phyloP scores from a whole-genome alignment of 768 basidiomycete genomes.

The Boletellus emodensis region DNA sequence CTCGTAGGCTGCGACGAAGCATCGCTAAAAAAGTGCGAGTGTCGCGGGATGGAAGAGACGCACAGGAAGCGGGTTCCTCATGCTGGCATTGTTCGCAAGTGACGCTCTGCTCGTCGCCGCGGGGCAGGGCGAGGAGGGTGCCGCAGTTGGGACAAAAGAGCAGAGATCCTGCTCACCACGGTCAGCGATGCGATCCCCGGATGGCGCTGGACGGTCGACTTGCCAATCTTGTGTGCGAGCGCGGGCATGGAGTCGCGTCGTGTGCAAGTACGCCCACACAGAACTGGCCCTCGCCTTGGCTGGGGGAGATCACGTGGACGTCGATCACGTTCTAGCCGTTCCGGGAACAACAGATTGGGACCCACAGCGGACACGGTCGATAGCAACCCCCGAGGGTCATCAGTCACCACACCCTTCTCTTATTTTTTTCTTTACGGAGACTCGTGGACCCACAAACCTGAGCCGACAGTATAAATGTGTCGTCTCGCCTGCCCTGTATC shows the following conservation, averaged over 20 bases:
- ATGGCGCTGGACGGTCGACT: slow-evolving; percentile 9
- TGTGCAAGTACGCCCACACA: slow-evolving; percentile 11
- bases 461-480: slow-evolving; percentile 19
- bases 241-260: slow-evolving; percentile 14
- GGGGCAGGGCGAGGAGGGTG: slow-evolving; percentile 80
- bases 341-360: slow-evolving; percentile 19
- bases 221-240: slow-evolving; percentile 49
- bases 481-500: not conserved
- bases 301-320: slow-evolving; percentile 19
- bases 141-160: slow-evolving; percentile 94
- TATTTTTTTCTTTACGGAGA: not conserved
- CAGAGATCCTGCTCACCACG: slow-evolving; percentile 61
- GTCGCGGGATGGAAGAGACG: slow-evolving; percentile 30
- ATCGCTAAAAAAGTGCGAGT: not conserved
- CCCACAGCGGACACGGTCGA: slow-evolving; percentile 9
- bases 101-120: slow-evolving; percentile 68
- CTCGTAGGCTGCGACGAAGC: slow-evolving; percentile 70
- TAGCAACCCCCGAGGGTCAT: not conserved
- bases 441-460: too few species aligned
- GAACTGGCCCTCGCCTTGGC: too few species aligned
- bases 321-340: slow-evolving; percentile 13
- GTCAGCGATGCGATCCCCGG: slow-evolving; percentile 1
- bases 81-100: slow-evolving; percentile 86
- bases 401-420: not conserved
- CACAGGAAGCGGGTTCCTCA: slow-evolving; percentile 85